Base-by-base conservation (phyloP, 495 filamentous ascomycete species). In the Penicillium pancosmium region DNA sequence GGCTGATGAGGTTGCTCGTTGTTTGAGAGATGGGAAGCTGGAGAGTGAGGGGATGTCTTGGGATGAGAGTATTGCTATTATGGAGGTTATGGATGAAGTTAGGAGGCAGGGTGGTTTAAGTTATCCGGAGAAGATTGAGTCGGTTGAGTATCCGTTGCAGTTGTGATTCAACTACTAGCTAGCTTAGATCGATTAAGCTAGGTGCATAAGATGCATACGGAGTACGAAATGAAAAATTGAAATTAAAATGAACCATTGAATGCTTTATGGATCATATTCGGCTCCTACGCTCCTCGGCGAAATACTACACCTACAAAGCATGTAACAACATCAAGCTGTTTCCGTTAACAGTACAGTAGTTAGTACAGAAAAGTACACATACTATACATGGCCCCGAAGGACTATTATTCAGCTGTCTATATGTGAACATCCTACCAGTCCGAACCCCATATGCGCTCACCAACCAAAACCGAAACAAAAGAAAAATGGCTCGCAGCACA, bases 11-110 rank as follows among this genome's bases (percentile, higher is more conserved):
- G 89, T 84, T 59, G 92, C 88, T 47, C 79, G 90, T 21, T 95
- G 91, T 68, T 67, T 97, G 59, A 82, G 89, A 49, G 91, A 97
- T 78, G 91, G 91, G 44, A 89, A 86, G 78, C 67, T 83, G 63
- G 86, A 97, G 79, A 92, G 92, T 72, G 84, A 88, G 55, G 76
- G 73, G 10, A 69, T 94, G 77, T 78, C 85, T 10, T 88, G 83
- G 84, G 85, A 88, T 63, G 93, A 98, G 80, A 96, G 91, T 69
- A 81, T 97, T 54, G 84, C 89, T 25, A 92, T 97, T 54, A 97
- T 97, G 93, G 87, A 93, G 70, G 84, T 88, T 12, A 96, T 97
- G 93, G 93, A 98, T 80, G 84, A 89, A 78, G 88, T 92, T 18
- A 80, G 93, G 67, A 81, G 75, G 71, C 88, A 93, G 80, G 86